phyloP scores from a whole-genome alignment of 2,329 filamentous ascomycete genomes.

The Mycosphaerella sp. region DNA sequence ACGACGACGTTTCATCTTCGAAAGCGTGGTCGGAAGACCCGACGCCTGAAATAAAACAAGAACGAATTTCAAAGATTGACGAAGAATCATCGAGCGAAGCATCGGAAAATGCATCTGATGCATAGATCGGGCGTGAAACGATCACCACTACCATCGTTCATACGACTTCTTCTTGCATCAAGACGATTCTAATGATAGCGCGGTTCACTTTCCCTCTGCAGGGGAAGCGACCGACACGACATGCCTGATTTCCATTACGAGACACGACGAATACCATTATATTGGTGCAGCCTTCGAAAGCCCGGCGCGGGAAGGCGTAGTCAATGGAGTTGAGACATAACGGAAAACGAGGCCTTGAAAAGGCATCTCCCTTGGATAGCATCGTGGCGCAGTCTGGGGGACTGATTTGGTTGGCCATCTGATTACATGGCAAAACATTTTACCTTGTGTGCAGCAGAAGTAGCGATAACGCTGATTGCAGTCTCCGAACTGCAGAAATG shows the following conservation, averaged over 20 bases:
- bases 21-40: constrained; percentile 18
- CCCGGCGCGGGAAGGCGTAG: constrained; percentile 14
- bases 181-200: constrained; percentile 5
- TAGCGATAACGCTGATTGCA: neutral
- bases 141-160: neutral
- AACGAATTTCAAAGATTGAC: constrained; percentile 18
- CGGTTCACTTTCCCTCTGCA: neutral
- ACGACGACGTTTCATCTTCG: constrained; percentile 15
- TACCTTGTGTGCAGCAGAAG: constrained; percentile 1
- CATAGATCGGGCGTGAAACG: constrained; percentile 4
- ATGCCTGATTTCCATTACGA: constrained; percentile 18
- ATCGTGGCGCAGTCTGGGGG: neutral
- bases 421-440: constrained; percentile 1
- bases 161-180: neutral
- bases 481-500: neutral
- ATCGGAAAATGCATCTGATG: constrained; percentile 1
- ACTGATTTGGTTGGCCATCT: neutral
- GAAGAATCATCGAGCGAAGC: constrained; percentile 11
- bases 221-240: neutral
- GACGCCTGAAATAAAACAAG: constrained; percentile 20
- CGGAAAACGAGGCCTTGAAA: neutral
- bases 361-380: neutral
- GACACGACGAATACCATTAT: constrained; percentile 15
- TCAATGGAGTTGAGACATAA: neutral
- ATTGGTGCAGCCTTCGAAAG: constrained; percentile 2